Conservation (phyloP, 2,329 filamentous ascomycete genomes). For the Aspergillus sp. region DNA sequence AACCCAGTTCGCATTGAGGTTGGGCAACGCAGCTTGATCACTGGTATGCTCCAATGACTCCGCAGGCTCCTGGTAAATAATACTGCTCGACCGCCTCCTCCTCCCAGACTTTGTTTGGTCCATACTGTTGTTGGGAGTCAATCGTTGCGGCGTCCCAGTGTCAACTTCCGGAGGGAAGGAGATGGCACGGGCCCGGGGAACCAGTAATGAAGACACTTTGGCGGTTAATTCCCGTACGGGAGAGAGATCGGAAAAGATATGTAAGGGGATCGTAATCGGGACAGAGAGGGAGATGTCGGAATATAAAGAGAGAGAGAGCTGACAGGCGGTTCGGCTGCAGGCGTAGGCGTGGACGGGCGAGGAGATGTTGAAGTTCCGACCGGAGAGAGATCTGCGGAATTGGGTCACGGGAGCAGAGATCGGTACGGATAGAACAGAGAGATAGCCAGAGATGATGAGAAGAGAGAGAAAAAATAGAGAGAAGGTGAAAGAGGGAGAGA, state of each 20-base stretch:
- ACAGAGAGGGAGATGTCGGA: background rate
- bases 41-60: slow-evolving; percentile 97
- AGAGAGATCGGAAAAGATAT: slow-evolving; percentile 5
- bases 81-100: slow-evolving; percentile 91
- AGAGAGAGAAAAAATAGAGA: too few species aligned
- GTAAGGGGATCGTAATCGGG: background rate
- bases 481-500: too few species aligned
- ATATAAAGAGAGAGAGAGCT: background rate
- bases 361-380: background rate
- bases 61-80: slow-evolving; percentile 94
- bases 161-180: slow-evolving; percentile 82
- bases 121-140: slow-evolving; percentile 55
- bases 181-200: slow-evolving; percentile 83
- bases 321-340: background rate
- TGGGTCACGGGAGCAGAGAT: background rate
- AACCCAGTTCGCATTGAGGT: slow-evolving; percentile 97
- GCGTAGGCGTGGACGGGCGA: background rate
- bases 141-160: slow-evolving; percentile 49
- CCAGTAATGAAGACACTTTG: slow-evolving; percentile 91
- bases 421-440: too few species aligned
- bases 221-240: slow-evolving; percentile 59
- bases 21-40: slow-evolving; percentile 89
- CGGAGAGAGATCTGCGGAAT: background rate
- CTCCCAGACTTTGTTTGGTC: slow-evolving; percentile 61
- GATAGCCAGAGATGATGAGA: too few species aligned